A percentile compares a stretch with the other conserved stretches of the same genome.
These are phyloP conservation scores for Moricandia moricandioides DNA, from an alignment of 345 rosid species.

Conservation along the genomic window DNA sequence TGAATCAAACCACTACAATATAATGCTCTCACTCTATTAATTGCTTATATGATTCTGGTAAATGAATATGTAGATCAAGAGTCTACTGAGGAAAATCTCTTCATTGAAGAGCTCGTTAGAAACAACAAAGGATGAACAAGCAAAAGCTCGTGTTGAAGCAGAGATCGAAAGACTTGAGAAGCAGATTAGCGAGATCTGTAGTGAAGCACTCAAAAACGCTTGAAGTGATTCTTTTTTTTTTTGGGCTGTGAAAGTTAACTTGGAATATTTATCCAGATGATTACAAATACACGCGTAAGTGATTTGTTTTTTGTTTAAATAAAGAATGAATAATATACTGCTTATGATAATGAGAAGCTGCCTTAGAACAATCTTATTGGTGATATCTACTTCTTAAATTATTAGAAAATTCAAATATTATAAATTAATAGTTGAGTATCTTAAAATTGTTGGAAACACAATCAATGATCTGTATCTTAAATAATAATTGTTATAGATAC, in stretches of 20 bases:
- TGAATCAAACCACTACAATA: background rate
- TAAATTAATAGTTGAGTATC: too few relatives aligned
- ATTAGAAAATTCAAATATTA: too few relatives aligned
- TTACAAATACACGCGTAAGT: background rate
- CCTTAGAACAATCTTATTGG: too few relatives aligned
- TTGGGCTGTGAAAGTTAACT: background rate
- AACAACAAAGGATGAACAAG: background rate
- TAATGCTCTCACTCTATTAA: background rate
- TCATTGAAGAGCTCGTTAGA: background rate
- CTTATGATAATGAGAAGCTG: background rate
- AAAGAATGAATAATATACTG: background rate
- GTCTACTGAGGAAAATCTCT: background rate
- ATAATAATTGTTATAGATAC: too few relatives aligned
- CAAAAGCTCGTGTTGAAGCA: background rate
- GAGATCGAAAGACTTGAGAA: background rate
- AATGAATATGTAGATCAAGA: slow-evolving; percentile 2
- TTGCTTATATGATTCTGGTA: background rate
- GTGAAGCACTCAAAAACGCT: background rate
- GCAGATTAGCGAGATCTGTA: background rate
- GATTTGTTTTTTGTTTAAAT: background rate
- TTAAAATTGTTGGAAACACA: too few relatives aligned
- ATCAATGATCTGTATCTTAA: too few relatives aligned
- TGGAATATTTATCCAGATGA: background rate
- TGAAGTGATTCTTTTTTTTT: background rate
- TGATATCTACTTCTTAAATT: too few relatives aligned